These are phyloP conservation scores for Diversispora epigaea DNA, from an alignment of 192 early-diverging fungal genomes.

Conservation along the genomic window DNA sequence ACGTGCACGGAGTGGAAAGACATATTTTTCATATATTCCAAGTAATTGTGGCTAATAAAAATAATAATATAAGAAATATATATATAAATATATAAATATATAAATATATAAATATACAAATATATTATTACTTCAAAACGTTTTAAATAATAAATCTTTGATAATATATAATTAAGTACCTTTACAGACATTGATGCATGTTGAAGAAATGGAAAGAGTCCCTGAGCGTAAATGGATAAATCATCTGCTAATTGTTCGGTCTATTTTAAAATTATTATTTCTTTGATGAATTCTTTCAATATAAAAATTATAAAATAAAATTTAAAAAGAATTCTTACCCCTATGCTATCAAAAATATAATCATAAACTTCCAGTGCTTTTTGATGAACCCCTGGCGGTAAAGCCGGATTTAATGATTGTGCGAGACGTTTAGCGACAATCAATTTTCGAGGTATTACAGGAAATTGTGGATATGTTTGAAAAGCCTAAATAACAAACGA, in stretches of 20 bases:
- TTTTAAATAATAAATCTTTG: not conserved
- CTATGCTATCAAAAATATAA: slow-evolving; percentile 70
- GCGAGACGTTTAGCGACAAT: slow-evolving; percentile 88
- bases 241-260: slow-evolving; percentile 75
- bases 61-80: not conserved
- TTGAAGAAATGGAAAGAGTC: slow-evolving; percentile 89
- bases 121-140: not conserved
- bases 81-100: too few relatives aligned
- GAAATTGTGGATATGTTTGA: slow-evolving; percentile 69
- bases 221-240: slow-evolving; percentile 81
- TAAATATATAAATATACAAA: too few relatives aligned
- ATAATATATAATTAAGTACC: slow-evolving; percentile 40
- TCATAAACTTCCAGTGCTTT: slow-evolving; percentile 87
- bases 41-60: slow-evolving; percentile 71
- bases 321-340: slow-evolving; percentile 44
- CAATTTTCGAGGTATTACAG: slow-evolving; percentile 78
- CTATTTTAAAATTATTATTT: slow-evolving; percentile 40
- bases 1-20: slow-evolving; percentile 67
- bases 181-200: slow-evolving; percentile 80
- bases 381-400: slow-evolving; percentile 94
- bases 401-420: slow-evolving; percentile 91
- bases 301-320: not conserved
- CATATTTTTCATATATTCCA: slow-evolving; percentile 70
- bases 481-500: slow-evolving; percentile 57
- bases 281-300: slow-evolving; percentile 7